Base-by-base conservation (phyloP, 75 land plant species). In the Pinus albicaulis region DNA sequence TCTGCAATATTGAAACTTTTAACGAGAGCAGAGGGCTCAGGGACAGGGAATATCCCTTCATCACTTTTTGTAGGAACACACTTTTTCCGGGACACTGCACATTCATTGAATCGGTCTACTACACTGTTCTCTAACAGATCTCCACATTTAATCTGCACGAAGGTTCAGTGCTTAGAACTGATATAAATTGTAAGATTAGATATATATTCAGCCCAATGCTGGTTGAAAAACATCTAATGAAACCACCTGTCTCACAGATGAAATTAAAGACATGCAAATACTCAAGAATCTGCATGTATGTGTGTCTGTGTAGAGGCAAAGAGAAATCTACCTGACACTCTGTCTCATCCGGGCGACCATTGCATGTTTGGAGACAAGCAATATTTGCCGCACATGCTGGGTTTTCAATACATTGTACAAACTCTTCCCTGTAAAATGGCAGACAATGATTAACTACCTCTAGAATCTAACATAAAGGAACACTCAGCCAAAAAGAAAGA, bases 291-390 rank as follows among this genome's bases (percentile, higher is more conserved):
- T 59, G 24, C 10, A 34, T 31, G 7, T 24, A 14, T 16, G 63
- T 23, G 25, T 56, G 3, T 7, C 4, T 13, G 66, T 53, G 14
- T 38, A 15, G 24, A 52, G 57, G 16, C 26, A 60, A 28, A 79
- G 65, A 23, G 25, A 57, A 53, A 77, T 34, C 56, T 55, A 94
- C 99, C 92, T 97, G 98, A 74, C 99, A 97, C 77, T 95, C 95
- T n/a, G 99, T 95, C 83, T 97, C 98, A 69, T 97, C 95, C 17
- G 98, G 98, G 59, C 93, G 84, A 78, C 89, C 82, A 73, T 97
- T 97, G 70, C 99, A 97, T 63, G 99, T 95, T 74, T 97, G 95
- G 57, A 97, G 86, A 72, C 98, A 96, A 56, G 98, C 98, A 72
- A 96, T 80, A 86, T 96, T 94, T 22, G 99, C 92, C 58, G 99